phyloP scores from a whole-genome alignment of 73 alveolate species.

The Diophrys sp. region DNA sequence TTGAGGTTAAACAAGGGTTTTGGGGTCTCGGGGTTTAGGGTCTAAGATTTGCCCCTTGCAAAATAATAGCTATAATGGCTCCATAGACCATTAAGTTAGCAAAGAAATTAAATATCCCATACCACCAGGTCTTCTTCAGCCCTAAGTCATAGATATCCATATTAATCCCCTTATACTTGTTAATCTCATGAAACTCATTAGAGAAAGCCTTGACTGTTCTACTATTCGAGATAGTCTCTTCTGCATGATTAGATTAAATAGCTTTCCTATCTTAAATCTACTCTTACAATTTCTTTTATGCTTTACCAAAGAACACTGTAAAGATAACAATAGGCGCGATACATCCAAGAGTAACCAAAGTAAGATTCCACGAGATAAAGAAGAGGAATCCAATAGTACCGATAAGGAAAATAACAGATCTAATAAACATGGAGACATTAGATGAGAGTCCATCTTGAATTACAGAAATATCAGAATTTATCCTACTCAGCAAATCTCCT shows the following conservation, averaged over 20 bases:
- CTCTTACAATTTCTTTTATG: slow-evolving; percentile 11
- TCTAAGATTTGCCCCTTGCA: slow-evolving; percentile 14
- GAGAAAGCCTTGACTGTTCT: slow-evolving; percentile 57
- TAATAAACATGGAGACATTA: slow-evolving; percentile 34
- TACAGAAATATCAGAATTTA: slow-evolving; percentile 34
- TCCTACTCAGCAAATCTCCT: slow-evolving; percentile 47
- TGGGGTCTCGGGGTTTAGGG: neutral
- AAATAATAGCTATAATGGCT: slow-evolving; percentile 26
- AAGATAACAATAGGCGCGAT: slow-evolving; percentile 28
- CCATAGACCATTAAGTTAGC: slow-evolving; percentile 22
- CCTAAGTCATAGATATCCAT: slow-evolving; percentile 16
- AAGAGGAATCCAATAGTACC: slow-evolving; percentile 34
- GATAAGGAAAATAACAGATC: slow-evolving; percentile 25
- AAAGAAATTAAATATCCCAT: slow-evolving; percentile 28
- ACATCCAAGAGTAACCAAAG: slow-evolving; percentile 24
- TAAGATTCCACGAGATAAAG: slow-evolving; percentile 31
- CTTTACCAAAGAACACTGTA: slow-evolving; percentile 19
- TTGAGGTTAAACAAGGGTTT: neutral
- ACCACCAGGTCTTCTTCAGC: slow-evolving; percentile 13
- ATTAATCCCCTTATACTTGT: neutral
- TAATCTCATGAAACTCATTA: slow-evolving; percentile 26
- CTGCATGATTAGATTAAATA: slow-evolving; percentile 11
- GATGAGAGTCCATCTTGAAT: slow-evolving; percentile 35
- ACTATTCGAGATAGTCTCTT: slow-evolving; percentile 40
- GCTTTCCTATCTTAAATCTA: slow-evolving; percentile 33